Conservation (phyloP, 805 yeast genomes). For the Candida mattraensis region DNA sequence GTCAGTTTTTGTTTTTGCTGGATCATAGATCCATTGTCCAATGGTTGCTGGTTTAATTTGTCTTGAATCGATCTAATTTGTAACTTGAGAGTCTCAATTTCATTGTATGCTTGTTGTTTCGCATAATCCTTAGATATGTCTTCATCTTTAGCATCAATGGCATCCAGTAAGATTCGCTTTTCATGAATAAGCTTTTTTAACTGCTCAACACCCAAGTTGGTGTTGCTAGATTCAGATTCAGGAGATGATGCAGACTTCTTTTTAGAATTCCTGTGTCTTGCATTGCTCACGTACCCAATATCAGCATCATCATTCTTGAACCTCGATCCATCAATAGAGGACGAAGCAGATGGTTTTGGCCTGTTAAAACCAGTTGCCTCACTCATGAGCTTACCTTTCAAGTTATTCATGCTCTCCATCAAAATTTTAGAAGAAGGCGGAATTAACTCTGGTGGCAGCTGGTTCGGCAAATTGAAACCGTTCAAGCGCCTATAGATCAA, state of each 20-base stretch:
- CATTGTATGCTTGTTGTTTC: constrained; percentile 43
- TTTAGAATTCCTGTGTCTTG: constrained; percentile 52
- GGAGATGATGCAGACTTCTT: too few relatives aligned
- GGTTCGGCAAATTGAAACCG: constrained; percentile 80
- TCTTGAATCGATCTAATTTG: constrained; percentile 52
- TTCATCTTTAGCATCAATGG: constrained; percentile 66
- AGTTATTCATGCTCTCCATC: constrained; percentile 65
- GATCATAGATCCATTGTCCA: constrained; percentile 35
- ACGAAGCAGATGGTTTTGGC: constrained; percentile 27
- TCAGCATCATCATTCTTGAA: constrained; percentile 77
- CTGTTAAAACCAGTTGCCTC: constrained; percentile 31
- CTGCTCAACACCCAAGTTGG: constrained; percentile 48
- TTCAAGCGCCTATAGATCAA: constrained; percentile 86
- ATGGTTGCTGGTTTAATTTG: constrained; percentile 32
- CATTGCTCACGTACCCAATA: constrained; percentile 55
- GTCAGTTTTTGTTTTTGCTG: constrained; percentile 52
- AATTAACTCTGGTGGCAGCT: constrained; percentile 82
- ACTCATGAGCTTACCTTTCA: constrained; percentile 62
- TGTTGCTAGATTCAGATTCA: constrained; percentile 22
- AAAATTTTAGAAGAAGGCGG: constrained; percentile 83
- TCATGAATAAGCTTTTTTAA: constrained; percentile 68
- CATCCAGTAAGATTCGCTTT: constrained; percentile 67
- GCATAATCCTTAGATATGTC: constrained; percentile 35
- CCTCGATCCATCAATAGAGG: constrained; percentile 48
- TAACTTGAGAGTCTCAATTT: constrained; percentile 63